Percentiles rank a stretch among this genome's conserved stretches.
Evolutionary conservation across 1,284 basidiomycete species (phyloP).

Genomic region (Stygiomarasmius scandens): DNA sequence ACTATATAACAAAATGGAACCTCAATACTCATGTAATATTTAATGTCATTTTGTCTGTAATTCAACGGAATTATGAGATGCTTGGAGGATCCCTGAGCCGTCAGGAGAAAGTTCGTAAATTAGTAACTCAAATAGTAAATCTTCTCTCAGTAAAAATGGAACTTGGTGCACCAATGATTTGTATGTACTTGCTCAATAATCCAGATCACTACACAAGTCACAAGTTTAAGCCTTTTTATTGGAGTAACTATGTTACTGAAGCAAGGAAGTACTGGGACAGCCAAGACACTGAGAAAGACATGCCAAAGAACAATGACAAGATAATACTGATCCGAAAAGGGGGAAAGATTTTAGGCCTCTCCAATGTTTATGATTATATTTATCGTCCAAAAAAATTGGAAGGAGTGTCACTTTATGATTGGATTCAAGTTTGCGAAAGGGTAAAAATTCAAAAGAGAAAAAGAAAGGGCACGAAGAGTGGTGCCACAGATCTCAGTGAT

Average conservation of each 20-base stretch:
- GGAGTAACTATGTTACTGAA: constrained; percentile 27
- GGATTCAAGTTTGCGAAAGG: constrained; percentile 16
- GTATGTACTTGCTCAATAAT: constrained; percentile 29
- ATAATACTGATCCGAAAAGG: constrained; percentile 6
- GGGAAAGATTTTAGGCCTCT: constrained; percentile 3
- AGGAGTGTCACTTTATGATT: constrained; percentile 11
- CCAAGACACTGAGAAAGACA: neutral
- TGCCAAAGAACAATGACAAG: constrained; percentile 15
- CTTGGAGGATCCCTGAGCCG: constrained; percentile 8
- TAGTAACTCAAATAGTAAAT: constrained; percentile 33
- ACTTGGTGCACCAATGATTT: constrained; percentile 34
- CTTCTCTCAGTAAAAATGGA: constrained; percentile 28
- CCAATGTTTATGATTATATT: constrained; percentile 22
- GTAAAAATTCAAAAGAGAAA: constrained; percentile 15
- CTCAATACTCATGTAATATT: constrained; percentile 38
- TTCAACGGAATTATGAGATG: constrained; percentile 25
- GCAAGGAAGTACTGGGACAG: constrained; percentile 15
- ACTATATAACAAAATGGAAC: constrained; percentile 40
- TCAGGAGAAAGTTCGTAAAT: constrained; percentile 23
- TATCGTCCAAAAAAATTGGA: constrained; percentile 14
- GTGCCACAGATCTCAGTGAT: constrained; percentile 25
- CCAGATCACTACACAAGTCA: constrained; percentile 36
- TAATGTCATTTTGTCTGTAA: constrained; percentile 29
- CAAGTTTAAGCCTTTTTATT: constrained; percentile 29
- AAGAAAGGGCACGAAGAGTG: constrained; percentile 28